These are phyloP conservation scores for Trichaptum fuscoviolaceum DNA, from an alignment of 768 basidiomycete species.

Conservation along the genomic window DNA sequence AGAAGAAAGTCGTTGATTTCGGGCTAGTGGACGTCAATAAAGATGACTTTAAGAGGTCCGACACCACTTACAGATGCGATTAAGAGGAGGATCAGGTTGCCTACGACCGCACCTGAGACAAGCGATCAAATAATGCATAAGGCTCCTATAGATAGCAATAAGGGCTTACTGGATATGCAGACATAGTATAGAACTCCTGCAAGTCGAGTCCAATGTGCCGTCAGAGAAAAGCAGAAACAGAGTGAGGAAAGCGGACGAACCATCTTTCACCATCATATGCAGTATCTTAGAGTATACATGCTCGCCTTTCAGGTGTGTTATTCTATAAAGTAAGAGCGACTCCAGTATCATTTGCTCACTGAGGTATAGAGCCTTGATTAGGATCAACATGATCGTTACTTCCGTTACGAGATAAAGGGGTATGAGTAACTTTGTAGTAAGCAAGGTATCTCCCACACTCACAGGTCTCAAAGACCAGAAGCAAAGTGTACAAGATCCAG, in stretches of 20 bases:
- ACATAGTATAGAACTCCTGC: background rate
- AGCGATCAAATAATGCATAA: background rate
- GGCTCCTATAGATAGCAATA: background rate
- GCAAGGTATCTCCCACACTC: background rate
- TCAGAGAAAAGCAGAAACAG: background rate
- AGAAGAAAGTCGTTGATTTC: background rate
- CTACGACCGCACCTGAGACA: background rate
- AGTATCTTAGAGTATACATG: background rate
- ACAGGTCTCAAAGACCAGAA: background rate
- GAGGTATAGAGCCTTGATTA: background rate
- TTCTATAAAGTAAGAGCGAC: background rate
- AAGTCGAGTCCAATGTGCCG: background rate
- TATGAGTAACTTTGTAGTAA: background rate
- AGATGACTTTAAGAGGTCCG: background rate
- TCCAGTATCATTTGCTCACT: background rate
- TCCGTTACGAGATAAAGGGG: background rate
- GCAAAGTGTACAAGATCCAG: background rate
- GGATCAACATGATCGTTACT: background rate
- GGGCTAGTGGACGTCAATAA: background rate
- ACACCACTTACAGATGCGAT: background rate
- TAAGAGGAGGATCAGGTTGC: background rate
- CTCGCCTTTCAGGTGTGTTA: background rate
- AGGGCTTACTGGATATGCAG: background rate
- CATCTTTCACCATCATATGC: background rate
- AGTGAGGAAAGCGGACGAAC: background rate